Evolutionary conservation across 768 basidiomycete species (phyloP).

Genomic region (Suillus placidus): DNA sequence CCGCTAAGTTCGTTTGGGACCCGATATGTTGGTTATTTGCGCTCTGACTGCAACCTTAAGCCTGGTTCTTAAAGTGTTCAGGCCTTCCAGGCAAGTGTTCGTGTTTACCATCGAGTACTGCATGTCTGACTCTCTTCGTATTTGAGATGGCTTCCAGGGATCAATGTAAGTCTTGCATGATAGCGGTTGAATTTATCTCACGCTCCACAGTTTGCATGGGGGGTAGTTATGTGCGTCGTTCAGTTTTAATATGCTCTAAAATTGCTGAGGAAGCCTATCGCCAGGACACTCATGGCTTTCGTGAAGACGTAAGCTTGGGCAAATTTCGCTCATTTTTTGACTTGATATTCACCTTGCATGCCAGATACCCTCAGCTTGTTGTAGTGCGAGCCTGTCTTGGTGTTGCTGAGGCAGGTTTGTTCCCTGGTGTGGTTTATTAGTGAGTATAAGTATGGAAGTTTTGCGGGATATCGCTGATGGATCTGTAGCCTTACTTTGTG

Average conservation of each 20-base stretch:
- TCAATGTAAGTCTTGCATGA: conserved; percentile 47
- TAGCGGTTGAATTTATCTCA: background rate
- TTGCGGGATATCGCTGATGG: background rate
- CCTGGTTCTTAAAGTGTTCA: conserved; percentile 58
- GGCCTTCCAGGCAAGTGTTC: conserved; percentile 52
- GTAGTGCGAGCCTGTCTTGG: conserved; percentile 62
- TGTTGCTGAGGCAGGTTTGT: conserved; percentile 68
- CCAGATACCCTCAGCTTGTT: conserved; percentile 63
- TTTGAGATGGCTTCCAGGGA: conserved; percentile 63
- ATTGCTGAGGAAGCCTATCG: background rate
- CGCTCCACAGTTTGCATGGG: conserved; percentile 51
- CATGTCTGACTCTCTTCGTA: background rate
- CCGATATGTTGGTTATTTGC: background rate
- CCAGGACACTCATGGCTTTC: conserved; percentile 65
- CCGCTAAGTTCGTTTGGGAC: conserved; percentile 53
- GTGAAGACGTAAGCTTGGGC: conserved; percentile 55
- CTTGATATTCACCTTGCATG: background rate
- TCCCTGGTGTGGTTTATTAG: conserved; percentile 78
- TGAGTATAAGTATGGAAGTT: conserved; percentile 32
- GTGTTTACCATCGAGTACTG: conserved; percentile 20
- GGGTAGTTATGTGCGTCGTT: conserved; percentile 54
- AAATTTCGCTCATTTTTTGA: background rate
- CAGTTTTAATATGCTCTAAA: background rate
- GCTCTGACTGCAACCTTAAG: background rate
- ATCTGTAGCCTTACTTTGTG: conserved; percentile 57